A percentile compares a stretch with the other conserved stretches of the same genome.
phyloP scores from a whole-genome alignment of 2,329 filamentous ascomycete species.

The Nemania sp. region DNA sequence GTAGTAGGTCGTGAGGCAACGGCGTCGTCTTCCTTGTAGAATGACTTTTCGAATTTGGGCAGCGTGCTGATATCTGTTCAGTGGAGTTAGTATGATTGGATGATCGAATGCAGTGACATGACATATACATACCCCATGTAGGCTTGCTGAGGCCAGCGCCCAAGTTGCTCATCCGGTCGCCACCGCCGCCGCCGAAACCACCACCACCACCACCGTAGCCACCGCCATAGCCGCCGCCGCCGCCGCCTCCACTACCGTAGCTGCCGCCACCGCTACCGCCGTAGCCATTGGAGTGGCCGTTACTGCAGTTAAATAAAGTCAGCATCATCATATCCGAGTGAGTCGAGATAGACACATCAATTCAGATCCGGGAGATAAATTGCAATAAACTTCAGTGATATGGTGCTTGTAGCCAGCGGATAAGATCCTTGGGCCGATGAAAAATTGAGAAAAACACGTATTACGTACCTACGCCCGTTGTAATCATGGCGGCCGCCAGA shows the following conservation, averaged over 20 bases:
- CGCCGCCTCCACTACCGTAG: conserved; percentile 50
- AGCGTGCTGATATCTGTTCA: conserved; percentile 70
- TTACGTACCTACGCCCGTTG: conserved; percentile 42
- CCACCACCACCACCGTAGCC: conserved; percentile 65
- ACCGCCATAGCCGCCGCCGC: conserved; percentile 59
- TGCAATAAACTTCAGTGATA: background rate
- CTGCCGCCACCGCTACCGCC: conserved; percentile 48
- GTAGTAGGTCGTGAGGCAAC: conserved; percentile 73
- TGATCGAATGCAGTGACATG: too few species aligned
- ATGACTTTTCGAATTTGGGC: conserved; percentile 98
- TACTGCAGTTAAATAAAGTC: conserved; percentile 45
- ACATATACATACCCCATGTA: conserved; percentile 81
- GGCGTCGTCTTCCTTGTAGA: conserved; percentile 92
- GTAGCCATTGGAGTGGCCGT: conserved; percentile 51
- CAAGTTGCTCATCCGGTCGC: conserved; percentile 92
- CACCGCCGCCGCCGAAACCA: conserved; percentile 58
- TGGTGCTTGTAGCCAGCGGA: background rate
- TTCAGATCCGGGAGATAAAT: background rate
- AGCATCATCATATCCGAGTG: conserved; percentile 44
- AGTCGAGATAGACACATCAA: background rate
- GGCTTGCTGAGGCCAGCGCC: conserved; percentile 87
- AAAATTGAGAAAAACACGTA: conserved; percentile 1
- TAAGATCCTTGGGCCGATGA: background rate
- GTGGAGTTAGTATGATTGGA: conserved; percentile 29
- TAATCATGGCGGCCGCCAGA: conserved; percentile 44